Base-by-base conservation (phyloP, 768 basidiomycete genomes). In the Trametes cubensis region DNA sequence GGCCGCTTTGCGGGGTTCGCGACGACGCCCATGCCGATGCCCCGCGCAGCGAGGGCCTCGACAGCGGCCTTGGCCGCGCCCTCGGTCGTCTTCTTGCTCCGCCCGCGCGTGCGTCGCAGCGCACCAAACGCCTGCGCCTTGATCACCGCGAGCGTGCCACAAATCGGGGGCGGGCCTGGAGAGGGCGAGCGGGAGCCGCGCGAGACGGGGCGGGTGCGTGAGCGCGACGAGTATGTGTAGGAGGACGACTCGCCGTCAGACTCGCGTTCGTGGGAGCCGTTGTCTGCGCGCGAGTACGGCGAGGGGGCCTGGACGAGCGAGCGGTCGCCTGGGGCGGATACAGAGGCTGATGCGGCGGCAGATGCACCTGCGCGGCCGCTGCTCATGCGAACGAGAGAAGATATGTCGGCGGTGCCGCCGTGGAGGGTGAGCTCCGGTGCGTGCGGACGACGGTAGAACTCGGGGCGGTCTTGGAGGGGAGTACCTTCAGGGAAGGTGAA, bases 61-160 rank as follows among this genome's bases (percentile, higher is more conserved):
- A 90, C 82, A 4, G 91, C 90, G 63, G 89, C 87, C 72, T 81
- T 83, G 63, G 85, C 88, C 34, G 88, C 85, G 41, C 85, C 86
- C 64, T 91, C 91, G 45, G 88, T 83, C 40, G 85, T 77, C 73
- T 84, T 87, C 79, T 89, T 93, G 53, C 84, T 81, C 63, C 88
- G 82, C 45, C 87, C 81, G 61, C 92, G 85, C 57, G 91, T 89
- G 73, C 92, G 82, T 54, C 92, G 87, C 65, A 92, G 78, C 20
- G 90, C 90, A 34, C 92, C 92, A 72, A 94, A 94, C 41, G 92
- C 88, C 72, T 94, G 91, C 45, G 92, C 92, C 77, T 94, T 94
- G 77, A 94, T 92, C 60, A 94, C 91, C 55, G 92, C 92, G 49
- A 94, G 83, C 30, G 92, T 94, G 25, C 89, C 88, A 52, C 88